Base-by-base conservation (phyloP, 495 filamentous ascomycete species). In the Immersiella caudata region DNA sequence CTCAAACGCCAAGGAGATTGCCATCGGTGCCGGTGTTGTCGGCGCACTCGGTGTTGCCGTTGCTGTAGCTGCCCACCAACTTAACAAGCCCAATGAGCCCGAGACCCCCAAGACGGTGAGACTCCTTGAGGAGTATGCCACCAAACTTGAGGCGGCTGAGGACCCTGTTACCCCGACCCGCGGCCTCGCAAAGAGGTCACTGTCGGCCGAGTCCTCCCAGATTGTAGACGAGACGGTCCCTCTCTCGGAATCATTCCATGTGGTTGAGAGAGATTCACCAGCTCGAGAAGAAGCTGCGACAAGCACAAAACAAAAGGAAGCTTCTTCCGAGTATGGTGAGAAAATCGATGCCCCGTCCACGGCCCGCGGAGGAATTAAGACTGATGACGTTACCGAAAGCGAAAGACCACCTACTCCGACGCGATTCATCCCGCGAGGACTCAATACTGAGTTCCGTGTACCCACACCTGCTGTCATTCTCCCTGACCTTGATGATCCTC, bases 391-490 rank as follows among this genome's bases (percentile, higher is more conserved):
- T 65, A 27, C 50, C 65, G 57, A 71, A 67, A 57, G 68, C 36
- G 67, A 67, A 73, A 76, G 74, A 58, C 57, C 68, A 52, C 56
- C 68, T 65, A 70, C 64, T 33, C 66, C 67, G 62, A 72, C 58
- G 64, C 60, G 22, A 52, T 56, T 62, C 66, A 24, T 51, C 61
- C 52, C 60, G 58, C 60, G 69, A 29, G 62, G 65, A 56, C 65
- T 72, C 70, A 64, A 71, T 64, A 35, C 74, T 67, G 76, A 79
- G 62, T 79, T 78, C 66, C 79, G 80, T 40, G 75, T 79, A 49
- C 71, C 70, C 66, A 82, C 80, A 33, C 80, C 80, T 65, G 76
- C 77, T 71, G 63, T 82, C 50, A 71, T 79, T 70, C 72, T 81
- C 67, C 81, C 81, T 66, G 77, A 82, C 62, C 77, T 74, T 63